Base-by-base conservation (phyloP, 805 yeast species). In the Kodamaea nitidulidarum region DNA sequence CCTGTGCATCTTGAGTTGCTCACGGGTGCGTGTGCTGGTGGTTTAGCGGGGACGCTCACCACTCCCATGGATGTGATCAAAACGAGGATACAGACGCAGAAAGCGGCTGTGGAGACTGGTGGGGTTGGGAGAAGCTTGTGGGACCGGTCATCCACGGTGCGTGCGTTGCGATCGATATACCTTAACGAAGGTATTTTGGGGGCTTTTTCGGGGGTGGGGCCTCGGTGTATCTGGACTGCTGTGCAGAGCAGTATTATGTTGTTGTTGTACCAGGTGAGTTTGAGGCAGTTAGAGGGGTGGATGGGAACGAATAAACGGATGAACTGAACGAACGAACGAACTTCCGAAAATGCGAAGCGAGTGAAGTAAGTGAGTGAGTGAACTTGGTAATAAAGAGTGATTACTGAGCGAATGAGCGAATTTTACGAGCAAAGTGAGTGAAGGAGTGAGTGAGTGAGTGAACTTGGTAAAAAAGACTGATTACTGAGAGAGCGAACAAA, bases 21-120 rank as follows among this genome's bases (percentile, higher is more conserved):
- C 10, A 88, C 96, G 0, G 99, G 99, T 40, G 98, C 96, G 1
- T 80, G 87, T 0, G 98, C 98, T 2, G 97, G 97, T 48, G 96
- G 96, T 0, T 63, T 88, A 18, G 95, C 96, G 0, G 97, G 97
- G 1, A 72, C 78, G 1, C 54, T 90, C 15, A 90, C 97, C 0
- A 90, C 97, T 0, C 97, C 97, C 1, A 63, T 87, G 47, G 97
- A 90, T 55, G 97, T 90, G 24, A 80, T 90, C 30, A 90, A 90
- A 61, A 90, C 97, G 1, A 72, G 98, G 53, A 78, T 88, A 35
- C 99, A 93, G 64, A 93, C 98, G 1, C 42, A 39, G 26, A 25
- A 12, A 32, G 93, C 90, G 52, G 24, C 36, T 11, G 22, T 29
- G 11, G 27, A 3, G 32, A 26, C 16, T 24, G 38, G 11, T 29